Evolutionary conservation across 305 asterid species (phyloP).

Genomic region (Petunia hybrid): DNA sequence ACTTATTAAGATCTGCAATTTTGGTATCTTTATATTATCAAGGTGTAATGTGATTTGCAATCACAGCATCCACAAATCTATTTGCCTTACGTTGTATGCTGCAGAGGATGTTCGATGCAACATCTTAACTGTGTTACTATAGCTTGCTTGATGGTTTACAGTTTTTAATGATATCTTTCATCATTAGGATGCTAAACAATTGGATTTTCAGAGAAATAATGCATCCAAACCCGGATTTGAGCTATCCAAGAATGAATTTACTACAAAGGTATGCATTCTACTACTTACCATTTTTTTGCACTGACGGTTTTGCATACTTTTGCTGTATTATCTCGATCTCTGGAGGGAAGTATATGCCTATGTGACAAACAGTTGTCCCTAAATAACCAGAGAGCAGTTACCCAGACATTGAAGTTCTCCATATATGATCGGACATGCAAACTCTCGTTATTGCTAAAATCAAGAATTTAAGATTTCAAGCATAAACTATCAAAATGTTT

Average conservation of each 20-base stretch:
- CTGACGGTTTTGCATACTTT: background rate
- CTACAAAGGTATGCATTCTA: constrained; percentile 42
- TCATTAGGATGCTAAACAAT: constrained; percentile 43
- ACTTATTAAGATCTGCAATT: background rate
- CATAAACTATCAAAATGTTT: background rate
- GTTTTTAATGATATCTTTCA: constrained; percentile 22
- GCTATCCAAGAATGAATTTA: constrained; percentile 47
- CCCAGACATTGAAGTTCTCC: background rate
- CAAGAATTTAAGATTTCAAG: background rate
- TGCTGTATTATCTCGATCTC: background rate
- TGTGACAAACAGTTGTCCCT: background rate
- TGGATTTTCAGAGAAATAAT: constrained; percentile 34
- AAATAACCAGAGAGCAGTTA: constrained; percentile 6
- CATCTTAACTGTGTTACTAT: background rate
- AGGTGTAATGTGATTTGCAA: background rate
- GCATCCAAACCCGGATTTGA: constrained; percentile 30
- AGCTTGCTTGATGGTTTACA: background rate
- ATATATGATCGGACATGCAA: background rate
- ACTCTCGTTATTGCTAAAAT: background rate
- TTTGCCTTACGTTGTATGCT: background rate
- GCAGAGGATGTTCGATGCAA: background rate
- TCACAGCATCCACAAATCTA: background rate
- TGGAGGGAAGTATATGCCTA: background rate
- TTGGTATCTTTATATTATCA: background rate
- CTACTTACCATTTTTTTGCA: constrained; percentile 8